Base-by-base conservation (phyloP, 192 early-diverging fungal genomes). In the Spinellus fusiger region DNA sequence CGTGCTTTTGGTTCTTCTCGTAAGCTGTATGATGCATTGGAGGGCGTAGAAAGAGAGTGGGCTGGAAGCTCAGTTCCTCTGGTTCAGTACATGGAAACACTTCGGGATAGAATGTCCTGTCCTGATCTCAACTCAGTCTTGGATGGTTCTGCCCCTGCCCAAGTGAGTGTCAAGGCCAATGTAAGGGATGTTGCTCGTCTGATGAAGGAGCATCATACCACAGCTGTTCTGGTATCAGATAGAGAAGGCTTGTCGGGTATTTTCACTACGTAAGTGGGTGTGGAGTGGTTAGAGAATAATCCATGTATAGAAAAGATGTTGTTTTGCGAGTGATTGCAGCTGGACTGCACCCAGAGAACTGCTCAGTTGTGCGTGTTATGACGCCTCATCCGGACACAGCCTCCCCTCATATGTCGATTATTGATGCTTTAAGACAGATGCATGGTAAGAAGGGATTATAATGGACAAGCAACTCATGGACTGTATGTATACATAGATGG, bases 301-400 rank as follows among this genome's bases (percentile, higher is more conserved):
- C 81, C 64, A 86, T 25, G 12, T 34, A 79, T 49, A 85, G 80
- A 66, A 88, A 91, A 64, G 90, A 92, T 71, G 80, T 92, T 64
- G 90, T 92, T 25, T 79, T 92, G 56, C 77, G 90, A 55, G 90
- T 92, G 25, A 85, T 92, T 59, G 90, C 90, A 10, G 87, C 86
- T 31, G 83, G 87, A 15, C 71, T 96, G 58, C 88, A 94, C 47
- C 92, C 95, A 16, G 79, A 78, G 50, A 89, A 82, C 13, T 94
- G 91, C 55, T 89, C 91, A 16, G 93, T 96, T 16, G 90, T 96
- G 18, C 89, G 95, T 46, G 95, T 98, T 26, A 98, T 98, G 95
- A 92, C 90, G 1, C 90, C 88, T 52, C 82, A 89, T 53, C 90
- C 90, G 1, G 90, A 92, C 66, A 87, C 87, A 5, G 86, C 84